Percentiles rank a stretch among this genome's conserved stretches.
Evolutionary conservation across 2,329 filamentous ascomycete species (phyloP).

Genomic region (Trichoderma citrinoviride): DNA sequence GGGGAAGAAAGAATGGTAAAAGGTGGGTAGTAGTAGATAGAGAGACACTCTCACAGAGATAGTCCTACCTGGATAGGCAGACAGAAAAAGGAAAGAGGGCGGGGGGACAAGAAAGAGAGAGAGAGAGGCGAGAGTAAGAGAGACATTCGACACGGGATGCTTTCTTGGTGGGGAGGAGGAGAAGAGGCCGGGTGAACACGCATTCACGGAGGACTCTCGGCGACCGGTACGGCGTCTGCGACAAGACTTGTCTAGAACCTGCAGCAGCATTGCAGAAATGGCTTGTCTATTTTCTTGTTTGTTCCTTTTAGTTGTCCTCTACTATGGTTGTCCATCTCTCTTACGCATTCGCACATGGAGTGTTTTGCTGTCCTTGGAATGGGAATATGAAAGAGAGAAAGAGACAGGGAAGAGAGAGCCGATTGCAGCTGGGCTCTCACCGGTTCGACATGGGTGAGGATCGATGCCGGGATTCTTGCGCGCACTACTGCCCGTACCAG

Average conservation of each 20-base stretch:
- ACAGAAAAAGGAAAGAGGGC: not conserved
- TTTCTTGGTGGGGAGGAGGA: not conserved
- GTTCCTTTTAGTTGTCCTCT: no score
- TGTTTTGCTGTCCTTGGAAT: not conserved
- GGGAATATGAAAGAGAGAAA: not conserved
- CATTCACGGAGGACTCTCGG: constrained; percentile 1
- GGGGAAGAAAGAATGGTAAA: not conserved
- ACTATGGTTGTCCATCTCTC: no score
- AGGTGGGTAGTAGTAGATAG: not conserved
- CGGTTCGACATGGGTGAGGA: not conserved
- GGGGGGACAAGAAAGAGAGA: not conserved
- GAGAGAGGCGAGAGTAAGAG: not conserved
- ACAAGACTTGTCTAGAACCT: not conserved
- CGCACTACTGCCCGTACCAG: no score
- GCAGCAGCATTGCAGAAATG: not conserved
- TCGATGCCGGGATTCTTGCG: not conserved
- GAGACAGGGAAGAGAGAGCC: no score
- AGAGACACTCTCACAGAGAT: not conserved
- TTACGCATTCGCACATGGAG: no score
- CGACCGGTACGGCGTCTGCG: not conserved
- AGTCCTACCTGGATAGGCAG: not conserved
- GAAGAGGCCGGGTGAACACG: not conserved
- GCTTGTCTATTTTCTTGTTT: not conserved
- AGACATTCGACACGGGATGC: constrained; percentile 5
- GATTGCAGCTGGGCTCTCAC: not conserved